phyloP scores from a whole-genome alignment of 768 basidiomycete genomes.

The Ramaria sp. region DNA sequence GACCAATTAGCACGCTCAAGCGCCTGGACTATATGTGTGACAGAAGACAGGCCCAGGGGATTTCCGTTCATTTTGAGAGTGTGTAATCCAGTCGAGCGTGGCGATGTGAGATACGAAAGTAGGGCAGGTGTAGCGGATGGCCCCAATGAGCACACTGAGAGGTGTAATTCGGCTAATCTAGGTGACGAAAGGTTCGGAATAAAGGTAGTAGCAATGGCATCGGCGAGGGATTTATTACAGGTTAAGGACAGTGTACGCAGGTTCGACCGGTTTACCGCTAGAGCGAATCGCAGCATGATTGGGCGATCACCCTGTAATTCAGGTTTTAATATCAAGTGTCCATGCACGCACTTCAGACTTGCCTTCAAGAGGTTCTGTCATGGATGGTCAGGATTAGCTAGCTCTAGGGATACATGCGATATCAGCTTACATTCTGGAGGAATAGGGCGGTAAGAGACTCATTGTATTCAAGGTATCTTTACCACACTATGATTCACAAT shows the following conservation, averaged over 20 bases:
- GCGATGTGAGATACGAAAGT: conserved; percentile 38
- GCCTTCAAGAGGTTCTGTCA: conserved; percentile 14
- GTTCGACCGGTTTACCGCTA: conserved; percentile 43
- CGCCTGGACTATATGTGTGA: conserved; percentile 34
- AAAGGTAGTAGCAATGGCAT: conserved; percentile 38
- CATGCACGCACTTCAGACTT: conserved; percentile 14
- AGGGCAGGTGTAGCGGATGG: conserved; percentile 30
- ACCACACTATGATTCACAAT: not conserved
- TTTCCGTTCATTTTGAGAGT: conserved; percentile 49
- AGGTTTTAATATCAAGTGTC: conserved; percentile 20
- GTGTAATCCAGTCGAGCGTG: conserved; percentile 26
- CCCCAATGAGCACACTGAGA: conserved; percentile 43
- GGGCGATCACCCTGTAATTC: conserved; percentile 26
- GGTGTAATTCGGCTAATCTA: conserved; percentile 40
- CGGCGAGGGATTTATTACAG: conserved; percentile 37
- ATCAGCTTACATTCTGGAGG: conserved; percentile 45
- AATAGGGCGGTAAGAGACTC: conserved; percentile 35
- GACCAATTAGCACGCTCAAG: conserved; percentile 37
- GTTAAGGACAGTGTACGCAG: conserved; percentile 42
- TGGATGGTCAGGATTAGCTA: not conserved
- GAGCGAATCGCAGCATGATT: conserved; percentile 29
- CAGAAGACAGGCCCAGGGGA: conserved; percentile 33
- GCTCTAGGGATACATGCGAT: not conserved
- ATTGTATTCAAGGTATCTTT: conserved; percentile 38
- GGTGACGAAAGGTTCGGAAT: conserved; percentile 39